These are phyloP conservation scores for Zangia roseola DNA, from an alignment of 768 basidiomycete species.

Conservation along the genomic window DNA sequence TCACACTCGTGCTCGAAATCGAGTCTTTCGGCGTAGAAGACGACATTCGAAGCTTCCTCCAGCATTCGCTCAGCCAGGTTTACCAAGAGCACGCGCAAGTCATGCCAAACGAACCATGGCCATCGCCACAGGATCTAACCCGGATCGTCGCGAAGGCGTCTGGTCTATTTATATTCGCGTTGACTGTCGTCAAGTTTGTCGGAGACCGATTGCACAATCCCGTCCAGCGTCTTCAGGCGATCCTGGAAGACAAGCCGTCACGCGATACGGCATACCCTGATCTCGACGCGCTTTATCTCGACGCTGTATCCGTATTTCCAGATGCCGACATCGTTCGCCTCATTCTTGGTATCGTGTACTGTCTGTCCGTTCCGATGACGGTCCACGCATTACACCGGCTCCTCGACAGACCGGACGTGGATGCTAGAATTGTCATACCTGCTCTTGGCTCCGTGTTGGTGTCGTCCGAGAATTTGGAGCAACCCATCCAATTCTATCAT, in stretches of 20 bases:
- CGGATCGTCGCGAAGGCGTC: slow-evolving; percentile 16
- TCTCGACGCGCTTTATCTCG: slow-evolving; percentile 14
- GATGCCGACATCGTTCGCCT: slow-evolving; percentile 18
- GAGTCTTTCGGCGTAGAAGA: slow-evolving; percentile 19
- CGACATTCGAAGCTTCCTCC: slow-evolving; percentile 24
- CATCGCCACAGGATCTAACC: slow-evolving; percentile 20
- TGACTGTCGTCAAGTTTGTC: slow-evolving; percentile 28
- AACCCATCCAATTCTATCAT: slow-evolving; percentile 22
- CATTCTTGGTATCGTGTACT: slow-evolving; percentile 17
- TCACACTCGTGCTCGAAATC: slow-evolving; percentile 14
- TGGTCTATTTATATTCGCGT: slow-evolving; percentile 28
- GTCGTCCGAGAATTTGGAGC: slow-evolving; percentile 9
- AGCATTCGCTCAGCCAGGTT: slow-evolving; percentile 13
- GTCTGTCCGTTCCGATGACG: slow-evolving; percentile 14
- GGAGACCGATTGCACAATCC: slow-evolving; percentile 20
- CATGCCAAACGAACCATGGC: slow-evolving; percentile 23
- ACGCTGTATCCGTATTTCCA: slow-evolving; percentile 14
- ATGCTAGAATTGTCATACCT: slow-evolving; percentile 16
- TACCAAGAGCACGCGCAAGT: slow-evolving; percentile 8
- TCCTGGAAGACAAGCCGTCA: slow-evolving; percentile 9
- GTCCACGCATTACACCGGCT: slow-evolving; percentile 9
- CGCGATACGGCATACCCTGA: slow-evolving; percentile 12
- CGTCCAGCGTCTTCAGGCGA: slow-evolving; percentile 11
- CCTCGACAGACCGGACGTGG: slow-evolving; percentile 12
- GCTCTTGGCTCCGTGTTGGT: slow-evolving; percentile 18